Evolutionary conservation across 306 rosid genomes (phyloP).

Genomic region (Datisca glomerata): DNA sequence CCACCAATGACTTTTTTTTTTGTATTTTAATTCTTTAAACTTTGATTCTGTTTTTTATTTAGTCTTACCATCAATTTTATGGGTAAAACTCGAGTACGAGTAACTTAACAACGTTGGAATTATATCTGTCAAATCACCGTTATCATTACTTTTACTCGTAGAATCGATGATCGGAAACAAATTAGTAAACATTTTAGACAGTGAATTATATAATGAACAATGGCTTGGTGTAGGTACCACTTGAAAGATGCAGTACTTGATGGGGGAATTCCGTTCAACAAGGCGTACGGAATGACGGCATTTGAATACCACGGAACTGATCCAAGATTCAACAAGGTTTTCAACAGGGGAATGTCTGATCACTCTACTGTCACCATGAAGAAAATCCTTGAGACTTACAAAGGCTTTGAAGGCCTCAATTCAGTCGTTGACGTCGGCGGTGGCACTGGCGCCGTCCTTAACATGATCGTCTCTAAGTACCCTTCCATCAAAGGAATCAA

Average conservation of each 20-base stretch:
- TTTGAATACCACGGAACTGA: conserved; percentile 84
- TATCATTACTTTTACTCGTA: too few relatives aligned
- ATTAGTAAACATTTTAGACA: too few relatives aligned
- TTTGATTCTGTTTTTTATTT: too few relatives aligned
- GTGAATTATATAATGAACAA: too few relatives aligned
- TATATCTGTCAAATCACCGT: too few relatives aligned
- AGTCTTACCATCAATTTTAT: too few relatives aligned
- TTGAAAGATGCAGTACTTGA: conserved; percentile 78
- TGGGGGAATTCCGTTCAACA: conserved; percentile 91
- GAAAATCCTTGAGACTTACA: conserved; percentile 59
- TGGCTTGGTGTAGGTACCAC: conserved; percentile 46
- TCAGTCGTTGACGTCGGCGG: conserved; percentile 90
- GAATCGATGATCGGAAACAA: too few relatives aligned
- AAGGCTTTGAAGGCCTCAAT: conserved; percentile 65
- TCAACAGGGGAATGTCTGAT: conserved; percentile 80
- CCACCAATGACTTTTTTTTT: too few relatives aligned
- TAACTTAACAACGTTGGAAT: too few relatives aligned
- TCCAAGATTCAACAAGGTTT: conserved; percentile 81
- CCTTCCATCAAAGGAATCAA: conserved; percentile 72
- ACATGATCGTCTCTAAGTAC: conserved; percentile 67
- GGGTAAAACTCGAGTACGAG: too few relatives aligned
- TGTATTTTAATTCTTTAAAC: too few relatives aligned
- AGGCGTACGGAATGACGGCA: conserved; percentile 81
- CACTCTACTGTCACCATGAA: conserved; percentile 81
- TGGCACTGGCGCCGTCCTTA: conserved; percentile 66